Evolutionary conservation across 2,329 filamentous ascomycete genomes (phyloP), one percentile per base, ranked within the genome.

Genomic region (Fusarium sp.): DNA sequence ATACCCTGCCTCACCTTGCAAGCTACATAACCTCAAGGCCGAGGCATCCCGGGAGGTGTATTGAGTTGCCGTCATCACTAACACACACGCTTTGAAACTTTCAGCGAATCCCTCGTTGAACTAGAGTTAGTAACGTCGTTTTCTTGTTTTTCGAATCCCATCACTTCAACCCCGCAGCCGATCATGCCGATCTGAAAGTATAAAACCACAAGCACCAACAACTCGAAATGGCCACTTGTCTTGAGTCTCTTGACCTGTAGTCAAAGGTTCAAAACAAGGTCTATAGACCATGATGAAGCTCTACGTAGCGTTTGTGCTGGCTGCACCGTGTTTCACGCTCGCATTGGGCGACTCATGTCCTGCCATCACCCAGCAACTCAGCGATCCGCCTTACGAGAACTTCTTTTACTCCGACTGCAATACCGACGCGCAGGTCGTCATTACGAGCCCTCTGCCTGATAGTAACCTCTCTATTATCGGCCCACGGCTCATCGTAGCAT

Each of bases 391-490:
- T 0, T 87, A 88, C 57, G 78, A 85, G 35, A 88, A 89, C 66
- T 88, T 85, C 72, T 88, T 89, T 73, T 85, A 87, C 63, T 88
- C 85, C 0, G 86, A 89, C 67, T 88, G 85, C 70, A 79, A 86
- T 59, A 78, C 80, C 2, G 80, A 82, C 31, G 79, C 80, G 6
- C 86, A 89, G 62, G 83, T 86, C 0, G 81, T 89, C 1, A 75
- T 89, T 1, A 88, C 85, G 0, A 87, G 79, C 55, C 86, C 86
- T 13, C 71, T 81, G 0, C 66, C 77, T 2, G 77, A 80, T 14
- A 86, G 81, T 52, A 79, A 87, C 63, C 73, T 87, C 2, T 79
- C 75, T 1, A 75, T 85, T 31, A 83, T 87, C 56, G 77, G 79
- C 0, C 85, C 86, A 9, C 78, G 86, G n/a, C 71, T 89, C 19